Base-by-base conservation (phyloP, 441 rosid genomes). In the Brassica balearica region DNA sequence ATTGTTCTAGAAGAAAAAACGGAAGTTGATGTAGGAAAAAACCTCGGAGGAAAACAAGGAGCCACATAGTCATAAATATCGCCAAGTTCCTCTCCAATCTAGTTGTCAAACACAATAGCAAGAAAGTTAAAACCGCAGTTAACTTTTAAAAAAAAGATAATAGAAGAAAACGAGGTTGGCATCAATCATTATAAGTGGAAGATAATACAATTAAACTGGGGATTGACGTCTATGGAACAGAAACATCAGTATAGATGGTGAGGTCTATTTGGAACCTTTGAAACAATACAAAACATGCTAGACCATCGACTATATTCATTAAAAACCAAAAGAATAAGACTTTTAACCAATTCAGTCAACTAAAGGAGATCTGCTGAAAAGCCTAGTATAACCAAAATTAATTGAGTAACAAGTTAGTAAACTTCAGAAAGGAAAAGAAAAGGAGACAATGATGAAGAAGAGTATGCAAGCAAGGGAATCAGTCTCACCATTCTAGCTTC, bases 11-110 rank as follows among this genome's bases (percentile, higher is more conserved):
- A 69, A 51, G 36, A 55, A 61, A 41, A 8, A 64, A 38, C 48
- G 11, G 19, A 73, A 36, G 27, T 68, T 0, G 19, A 6, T 22
- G 65, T 56, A 48, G 25, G 56, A 59, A 53, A 88, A 81, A 84
- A 96, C 99, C 99, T 89, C 76, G 99, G 99, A 84, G 99, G 99
- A 86, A 96, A 96, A 80, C 98, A 96, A 34, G 99, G 99, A 75
- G 98, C 99, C 77, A 94, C 98, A 78, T 88, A 93, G 82, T 96
- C 99, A 85, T 96, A 94, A 69, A 94, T 93, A 85, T 94, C 98
- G 82, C 98, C 99, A 83, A 96, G 99, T 86, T 96, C 99, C 80
- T 93, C 98, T 73, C 98, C 98, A 65, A 96, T 91, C 99, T 96
- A 83, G 77, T 74, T 59, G 60, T 46, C 68, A 68, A 46, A 75